phyloP scores from a whole-genome alignment of 2,329 filamentous ascomycete genomes.

The Diaporthe capsici region DNA sequence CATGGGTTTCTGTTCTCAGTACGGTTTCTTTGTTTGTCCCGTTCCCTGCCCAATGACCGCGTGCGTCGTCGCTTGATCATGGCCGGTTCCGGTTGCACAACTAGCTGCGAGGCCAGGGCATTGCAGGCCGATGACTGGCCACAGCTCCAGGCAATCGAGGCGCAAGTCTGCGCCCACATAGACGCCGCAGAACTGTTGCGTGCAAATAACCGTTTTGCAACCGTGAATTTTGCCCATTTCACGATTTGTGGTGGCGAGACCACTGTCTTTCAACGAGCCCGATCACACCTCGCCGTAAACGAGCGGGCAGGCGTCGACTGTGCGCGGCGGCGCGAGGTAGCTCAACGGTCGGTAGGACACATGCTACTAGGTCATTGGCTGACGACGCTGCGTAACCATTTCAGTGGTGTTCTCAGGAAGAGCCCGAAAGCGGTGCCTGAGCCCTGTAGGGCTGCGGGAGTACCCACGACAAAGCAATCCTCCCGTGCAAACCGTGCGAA shows the following conservation, averaged over 20 bases:
- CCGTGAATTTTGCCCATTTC: slow-evolving; percentile 13
- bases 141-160: slow-evolving; percentile 9
- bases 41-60: slow-evolving; percentile 25
- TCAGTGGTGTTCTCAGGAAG: slow-evolving; percentile 12
- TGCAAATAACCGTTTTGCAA: neutral
- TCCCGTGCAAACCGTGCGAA: slow-evolving; percentile 33
- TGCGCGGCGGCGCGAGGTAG: neutral
- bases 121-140: slow-evolving; percentile 17
- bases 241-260: neutral
- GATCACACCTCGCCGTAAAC: neutral
- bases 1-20: neutral
- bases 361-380: neutral
- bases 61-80: neutral
- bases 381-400: neutral
- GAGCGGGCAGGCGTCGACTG: neutral
- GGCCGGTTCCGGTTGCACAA: neutral
- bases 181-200: slow-evolving; percentile 18
- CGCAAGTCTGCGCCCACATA: slow-evolving; percentile 31
- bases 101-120: slow-evolving; percentile 6
- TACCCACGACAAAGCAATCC: slow-evolving; percentile 33
- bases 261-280: neutral
- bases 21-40: neutral
- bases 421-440: slow-evolving; percentile 24
- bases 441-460: slow-evolving; percentile 33
- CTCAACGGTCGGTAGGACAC: slow-evolving; percentile 2